These are phyloP conservation scores for Gracilaria gracilis DNA, from an alignment of 23 red algal genomes.

Conservation along the genomic window DNA sequence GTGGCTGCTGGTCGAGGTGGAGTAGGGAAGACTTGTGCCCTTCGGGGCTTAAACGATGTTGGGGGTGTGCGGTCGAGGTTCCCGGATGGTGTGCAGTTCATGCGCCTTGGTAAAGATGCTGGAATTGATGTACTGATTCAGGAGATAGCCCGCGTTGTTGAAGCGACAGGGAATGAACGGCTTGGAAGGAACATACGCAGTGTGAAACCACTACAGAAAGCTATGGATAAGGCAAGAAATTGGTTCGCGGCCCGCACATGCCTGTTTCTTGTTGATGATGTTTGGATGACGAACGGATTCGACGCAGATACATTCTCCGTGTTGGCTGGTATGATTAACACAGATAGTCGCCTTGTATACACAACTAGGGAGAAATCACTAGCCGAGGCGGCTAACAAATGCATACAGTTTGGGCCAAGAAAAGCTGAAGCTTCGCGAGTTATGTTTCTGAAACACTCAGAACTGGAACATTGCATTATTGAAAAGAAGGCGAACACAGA, in stretches of 20 bases:
- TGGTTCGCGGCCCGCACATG: neutral
- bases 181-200: neutral
- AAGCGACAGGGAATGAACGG: neutral
- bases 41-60: neutral
- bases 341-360: no score
- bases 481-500: no score
- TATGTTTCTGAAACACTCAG: neutral
- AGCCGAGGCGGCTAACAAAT: neutral
- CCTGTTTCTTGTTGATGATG: constrained; percentile 11
- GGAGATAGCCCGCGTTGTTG: neutral
- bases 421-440: neutral
- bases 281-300: neutral
- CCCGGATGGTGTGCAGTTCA: constrained; percentile 4
- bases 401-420: neutral
- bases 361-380: no score
- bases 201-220: neutral
- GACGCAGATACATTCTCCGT: no score
- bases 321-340: no score
- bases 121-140: neutral
- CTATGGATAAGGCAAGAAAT: no score
- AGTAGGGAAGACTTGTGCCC: neutral
- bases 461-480: no score
- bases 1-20: neutral
- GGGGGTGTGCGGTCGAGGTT: neutral
- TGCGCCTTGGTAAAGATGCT: neutral